A percentile compares a stretch with the other conserved stretches of the same genome.
Evolutionary conservation across 1,139 yeast species (phyloP).

Genomic region (Taphrina communis): DNA sequence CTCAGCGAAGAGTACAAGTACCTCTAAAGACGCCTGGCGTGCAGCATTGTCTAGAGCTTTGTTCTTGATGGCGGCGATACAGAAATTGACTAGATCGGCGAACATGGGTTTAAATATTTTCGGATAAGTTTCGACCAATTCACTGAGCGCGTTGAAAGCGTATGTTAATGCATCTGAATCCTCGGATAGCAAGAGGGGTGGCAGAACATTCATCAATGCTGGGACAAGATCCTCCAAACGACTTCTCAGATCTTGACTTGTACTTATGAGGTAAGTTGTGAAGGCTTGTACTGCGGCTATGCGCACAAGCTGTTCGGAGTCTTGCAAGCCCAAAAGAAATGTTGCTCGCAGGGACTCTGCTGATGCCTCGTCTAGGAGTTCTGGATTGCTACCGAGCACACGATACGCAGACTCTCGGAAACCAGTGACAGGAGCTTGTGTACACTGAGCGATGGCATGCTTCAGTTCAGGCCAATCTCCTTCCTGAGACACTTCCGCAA

Average conservation of each 20-base stretch:
- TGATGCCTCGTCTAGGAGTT: conserved; percentile 66
- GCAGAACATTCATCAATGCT: conserved; percentile 79
- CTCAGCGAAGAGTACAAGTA: conserved; percentile 87
- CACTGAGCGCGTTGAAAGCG: conserved; percentile 87
- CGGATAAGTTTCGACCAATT: conserved; percentile 90
- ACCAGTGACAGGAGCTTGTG: conserved; percentile 62
- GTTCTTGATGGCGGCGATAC: conserved; percentile 79
- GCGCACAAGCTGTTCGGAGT: conserved; percentile 77
- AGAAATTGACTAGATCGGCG: conserved; percentile 80
- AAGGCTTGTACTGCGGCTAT: conserved; percentile 92
- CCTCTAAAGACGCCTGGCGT: conserved; percentile 84
- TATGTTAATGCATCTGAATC: conserved; percentile 81
- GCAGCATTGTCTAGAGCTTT: conserved; percentile 78
- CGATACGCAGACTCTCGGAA: conserved; percentile 91
- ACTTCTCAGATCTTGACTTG: conserved; percentile 81
- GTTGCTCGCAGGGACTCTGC: conserved; percentile 68
- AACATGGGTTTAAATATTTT: conserved; percentile 92
- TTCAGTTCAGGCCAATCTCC: conserved; percentile 48
- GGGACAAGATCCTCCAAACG: conserved; percentile 79
- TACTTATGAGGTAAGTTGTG: conserved; percentile 81
- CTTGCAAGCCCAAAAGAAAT: conserved; percentile 80
- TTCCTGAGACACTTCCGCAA: conserved; percentile 76
- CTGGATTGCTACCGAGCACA: conserved; percentile 84
- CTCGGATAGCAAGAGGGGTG: conserved; percentile 77
- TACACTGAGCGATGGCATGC: conserved; percentile 44